Conservation (phyloP, 1,139 yeast species). For the Candida sp. region DNA sequence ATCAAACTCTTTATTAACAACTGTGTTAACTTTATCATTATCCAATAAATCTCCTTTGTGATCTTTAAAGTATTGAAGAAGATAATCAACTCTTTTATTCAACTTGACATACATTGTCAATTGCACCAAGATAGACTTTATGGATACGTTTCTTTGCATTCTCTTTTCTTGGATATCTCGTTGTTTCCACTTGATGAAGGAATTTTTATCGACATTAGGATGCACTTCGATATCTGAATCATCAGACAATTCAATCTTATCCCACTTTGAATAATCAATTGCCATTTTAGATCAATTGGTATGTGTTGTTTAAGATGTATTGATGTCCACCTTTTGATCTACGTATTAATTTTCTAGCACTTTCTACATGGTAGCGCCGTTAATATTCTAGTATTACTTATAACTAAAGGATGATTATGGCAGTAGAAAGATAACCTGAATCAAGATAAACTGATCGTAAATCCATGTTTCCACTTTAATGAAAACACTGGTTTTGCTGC, state of each 20-base stretch:
- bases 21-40: conserved; percentile 35
- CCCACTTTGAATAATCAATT: conserved; percentile 97
- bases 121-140: conserved; percentile 72
- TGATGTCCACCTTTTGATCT: too few species aligned
- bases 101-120: conserved; percentile 71
- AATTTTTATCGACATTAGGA: conserved; percentile 93
- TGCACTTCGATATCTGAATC: conserved; percentile 97
- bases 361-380: background rate
- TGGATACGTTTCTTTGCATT: conserved; percentile 70
- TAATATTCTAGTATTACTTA: too few species aligned
- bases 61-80: conserved; percentile 42
- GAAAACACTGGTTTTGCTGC: too few species aligned
- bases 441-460: too few species aligned
- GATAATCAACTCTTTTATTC: conserved; percentile 65
- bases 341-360: background rate
- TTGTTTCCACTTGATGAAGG: conserved; percentile 96
- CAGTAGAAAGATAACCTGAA: too few species aligned
- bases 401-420: too few species aligned
- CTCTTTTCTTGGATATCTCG: conserved; percentile 96
- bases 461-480: too few species aligned
- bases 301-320: too few species aligned
- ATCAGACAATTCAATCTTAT: conserved; percentile 89
- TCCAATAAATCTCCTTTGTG: conserved; percentile 33
- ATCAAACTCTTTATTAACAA: conserved; percentile 52
- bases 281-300: conserved; percentile 40